Evolutionary conservation across 140 eudicot genomes (phyloP), one percentile per base, ranked within the genome.

Genomic region (Cichorium intybus): DNA sequence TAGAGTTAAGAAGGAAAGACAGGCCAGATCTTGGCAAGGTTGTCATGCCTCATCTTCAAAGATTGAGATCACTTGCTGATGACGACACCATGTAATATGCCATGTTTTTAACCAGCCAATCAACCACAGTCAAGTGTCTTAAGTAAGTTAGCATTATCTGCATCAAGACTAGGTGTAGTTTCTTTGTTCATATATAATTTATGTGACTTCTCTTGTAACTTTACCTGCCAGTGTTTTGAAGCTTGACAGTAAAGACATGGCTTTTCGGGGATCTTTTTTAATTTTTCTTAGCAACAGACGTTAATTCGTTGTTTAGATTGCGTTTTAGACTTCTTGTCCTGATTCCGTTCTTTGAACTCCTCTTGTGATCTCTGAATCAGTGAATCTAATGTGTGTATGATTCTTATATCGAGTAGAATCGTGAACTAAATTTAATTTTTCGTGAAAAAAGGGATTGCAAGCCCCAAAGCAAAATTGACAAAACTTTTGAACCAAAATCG

Each of bases 1-100:
- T 86, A 0, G 90, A 85, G 75, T 47, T 89, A 56, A 67, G 88
- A 49, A 68, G 82, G 73, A 81, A 77, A 71, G 97, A 89, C 23
- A 74, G 95, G 63, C 97, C 95, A 1, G 88, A 85, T 66, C 84
- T 89, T 17, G 86, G 81, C 7, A 64, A 74, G 18, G 86, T 47
- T 2, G 70, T 89, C 7, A 56, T 89, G 75, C 95, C 95, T 2
- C 80, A 82, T 73, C 95, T 89, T 4, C 72, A 80, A 24, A 75
- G 81, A 75, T 66, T 75, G 68, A 75, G 81, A 50, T 45, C 71
- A 37, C 67, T 80, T 50, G 81, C 81, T 24, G 85, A 80, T 15
- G 77, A 72, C 16, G 81, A 75, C n/a, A 53, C 28, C 24, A n/a
- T 50, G 60, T 14, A 55, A 16, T 49, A 49, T 39, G 20, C 27